These are phyloP conservation scores for Corinectria fuckeliana DNA, from an alignment of 2,329 filamentous ascomycete species.

Conservation along the genomic window DNA sequence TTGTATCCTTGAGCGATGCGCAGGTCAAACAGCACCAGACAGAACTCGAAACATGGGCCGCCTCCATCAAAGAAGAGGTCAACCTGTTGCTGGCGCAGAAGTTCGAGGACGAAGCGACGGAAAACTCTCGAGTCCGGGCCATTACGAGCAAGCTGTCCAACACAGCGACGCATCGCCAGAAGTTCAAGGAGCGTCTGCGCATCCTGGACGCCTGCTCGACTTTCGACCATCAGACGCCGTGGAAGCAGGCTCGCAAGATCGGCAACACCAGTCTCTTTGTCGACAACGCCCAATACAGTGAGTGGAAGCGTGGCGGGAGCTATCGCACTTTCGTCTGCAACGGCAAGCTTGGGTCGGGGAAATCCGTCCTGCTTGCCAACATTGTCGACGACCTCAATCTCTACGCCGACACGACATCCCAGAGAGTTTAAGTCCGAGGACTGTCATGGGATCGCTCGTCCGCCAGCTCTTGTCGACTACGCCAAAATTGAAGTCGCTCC, in stretches of 20 bases:
- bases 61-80: conserved; percentile 44
- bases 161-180: not conserved
- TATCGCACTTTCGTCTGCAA: conserved; percentile 42
- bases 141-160: not conserved
- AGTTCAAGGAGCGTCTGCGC: conserved; percentile 24
- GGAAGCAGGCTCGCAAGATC: conserved; percentile 50
- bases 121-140: conserved; percentile 33
- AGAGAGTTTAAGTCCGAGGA: conserved; percentile 38
- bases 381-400: conserved; percentile 48
- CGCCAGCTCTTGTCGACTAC: conserved; percentile 44
- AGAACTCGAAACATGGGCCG: conserved; percentile 44
- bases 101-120: conserved; percentile 22
- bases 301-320: conserved; percentile 19
- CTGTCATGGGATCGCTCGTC: conserved; percentile 42
- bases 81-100: conserved; percentile 34
- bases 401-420: conserved; percentile 32
- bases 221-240: conserved; percentile 48
- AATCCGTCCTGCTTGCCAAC: conserved; percentile 53
- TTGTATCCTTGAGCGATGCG: conserved; percentile 39
- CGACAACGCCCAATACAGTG: conserved; percentile 12
- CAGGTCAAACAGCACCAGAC: conserved; percentile 42
- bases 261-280: conserved; percentile 43
- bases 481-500: not conserved
- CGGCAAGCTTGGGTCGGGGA: conserved; percentile 52
- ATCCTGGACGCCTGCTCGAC: conserved; percentile 49